phyloP scores from a whole-genome alignment of 2,329 filamentous ascomycete species.

The Chaetomiaceae sp. region DNA sequence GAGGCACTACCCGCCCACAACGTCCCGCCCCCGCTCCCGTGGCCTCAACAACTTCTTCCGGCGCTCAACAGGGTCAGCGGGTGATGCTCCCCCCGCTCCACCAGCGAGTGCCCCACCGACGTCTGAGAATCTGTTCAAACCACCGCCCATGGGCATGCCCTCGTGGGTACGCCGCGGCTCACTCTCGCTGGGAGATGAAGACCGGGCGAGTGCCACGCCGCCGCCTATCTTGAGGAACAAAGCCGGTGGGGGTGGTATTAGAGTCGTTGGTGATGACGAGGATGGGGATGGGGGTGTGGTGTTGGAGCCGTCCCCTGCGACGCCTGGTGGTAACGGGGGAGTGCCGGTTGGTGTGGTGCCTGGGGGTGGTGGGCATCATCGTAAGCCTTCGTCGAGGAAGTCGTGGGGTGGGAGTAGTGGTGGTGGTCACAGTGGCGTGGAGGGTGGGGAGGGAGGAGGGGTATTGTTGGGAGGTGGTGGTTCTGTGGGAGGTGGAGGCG shows the following conservation, averaged over 20 bases:
- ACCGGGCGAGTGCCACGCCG: constrained; percentile 48
- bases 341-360: background rate
- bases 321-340: background rate
- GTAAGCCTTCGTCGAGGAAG: background rate
- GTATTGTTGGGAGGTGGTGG: constrained; percentile 1
- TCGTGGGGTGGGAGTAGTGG: constrained; percentile 5
- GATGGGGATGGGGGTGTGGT: constrained; percentile 9
- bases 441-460: background rate
- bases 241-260: background rate
- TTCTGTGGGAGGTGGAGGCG: background rate
- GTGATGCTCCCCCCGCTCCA: constrained; percentile 10
- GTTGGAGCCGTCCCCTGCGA: background rate
- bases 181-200: constrained; percentile 36
- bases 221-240: constrained; percentile 51
- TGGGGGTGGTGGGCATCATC: background rate
- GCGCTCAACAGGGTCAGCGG: constrained; percentile 42
- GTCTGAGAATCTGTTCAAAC: constrained; percentile 23
- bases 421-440: background rate
- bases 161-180: constrained; percentile 38
- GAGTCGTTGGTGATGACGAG: background rate
- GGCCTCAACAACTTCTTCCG: constrained; percentile 50
- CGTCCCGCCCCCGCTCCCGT: constrained; percentile 39
- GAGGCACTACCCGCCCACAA: constrained; percentile 48
- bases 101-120: constrained; percentile 27
- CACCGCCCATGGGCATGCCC: constrained; percentile 35